These are phyloP conservation scores for Chlorella sp. DNA, from an alignment of 139 green algal species.

Conservation along the genomic window DNA sequence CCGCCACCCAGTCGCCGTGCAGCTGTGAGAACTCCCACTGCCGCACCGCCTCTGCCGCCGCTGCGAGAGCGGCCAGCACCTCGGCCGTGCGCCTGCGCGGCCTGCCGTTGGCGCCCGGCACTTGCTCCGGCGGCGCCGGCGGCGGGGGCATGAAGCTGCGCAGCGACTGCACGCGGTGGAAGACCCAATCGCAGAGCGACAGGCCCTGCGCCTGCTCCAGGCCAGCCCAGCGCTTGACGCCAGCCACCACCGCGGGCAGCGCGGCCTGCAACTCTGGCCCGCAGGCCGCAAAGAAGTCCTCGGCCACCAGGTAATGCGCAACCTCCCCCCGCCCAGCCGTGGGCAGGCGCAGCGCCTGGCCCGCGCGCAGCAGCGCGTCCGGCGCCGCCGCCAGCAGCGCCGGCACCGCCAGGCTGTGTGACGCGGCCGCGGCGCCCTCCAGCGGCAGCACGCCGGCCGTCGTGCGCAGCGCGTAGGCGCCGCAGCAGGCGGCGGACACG, in stretches of 20 bases:
- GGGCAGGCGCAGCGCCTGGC: slow-evolving; percentile 34
- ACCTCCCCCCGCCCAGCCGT: slow-evolving; percentile 10
- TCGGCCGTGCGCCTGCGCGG: not conserved
- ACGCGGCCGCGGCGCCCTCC: slow-evolving; percentile 8
- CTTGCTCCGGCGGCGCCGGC: not conserved
- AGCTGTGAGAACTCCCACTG: slow-evolving; percentile 15
- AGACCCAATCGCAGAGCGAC: slow-evolving; percentile 38
- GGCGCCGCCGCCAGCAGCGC: slow-evolving; percentile 19
- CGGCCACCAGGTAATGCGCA: slow-evolving; percentile 37
- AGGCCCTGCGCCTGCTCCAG: slow-evolving; percentile 41
- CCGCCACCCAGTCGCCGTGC: slow-evolving; percentile 25
- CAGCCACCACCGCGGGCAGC: slow-evolving; percentile 30
- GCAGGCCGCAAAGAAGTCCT: slow-evolving; percentile 34
- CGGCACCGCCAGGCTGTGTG: slow-evolving; percentile 11
- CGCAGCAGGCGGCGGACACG: slow-evolving; percentile 25
- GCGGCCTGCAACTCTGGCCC: not conserved
- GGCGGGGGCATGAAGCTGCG: slow-evolving; percentile 8
- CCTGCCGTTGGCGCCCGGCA: not conserved
- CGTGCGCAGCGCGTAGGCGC: slow-evolving; percentile 26
- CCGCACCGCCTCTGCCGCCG: slow-evolving; percentile 9
- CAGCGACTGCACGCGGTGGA: slow-evolving; percentile 23
- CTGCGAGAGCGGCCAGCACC: slow-evolving; percentile 25
- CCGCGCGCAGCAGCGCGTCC: slow-evolving; percentile 8
- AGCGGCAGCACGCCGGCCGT: slow-evolving; percentile 29
- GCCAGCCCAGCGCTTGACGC: slow-evolving; percentile 43